These are phyloP conservation scores for Metarhizium robertsii DNA, from an alignment of 2,329 filamentous ascomycete species.

Conservation along the genomic window DNA sequence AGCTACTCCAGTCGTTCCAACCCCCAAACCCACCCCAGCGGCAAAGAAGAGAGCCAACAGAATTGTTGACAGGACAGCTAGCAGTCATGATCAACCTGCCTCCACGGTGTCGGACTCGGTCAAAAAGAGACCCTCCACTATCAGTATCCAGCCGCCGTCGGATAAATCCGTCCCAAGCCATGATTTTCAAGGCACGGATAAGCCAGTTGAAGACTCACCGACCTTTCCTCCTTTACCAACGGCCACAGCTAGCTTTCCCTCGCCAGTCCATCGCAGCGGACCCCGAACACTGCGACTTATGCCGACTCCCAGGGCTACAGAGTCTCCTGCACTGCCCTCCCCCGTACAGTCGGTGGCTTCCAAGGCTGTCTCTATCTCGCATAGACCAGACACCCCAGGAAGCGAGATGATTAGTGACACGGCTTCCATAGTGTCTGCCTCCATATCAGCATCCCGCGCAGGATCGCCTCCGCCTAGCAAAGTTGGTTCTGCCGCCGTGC, in stretches of 20 bases:
- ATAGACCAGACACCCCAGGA: constrained; percentile 61
- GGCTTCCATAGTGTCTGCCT: constrained; percentile 63
- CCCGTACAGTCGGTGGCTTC: constrained; percentile 19
- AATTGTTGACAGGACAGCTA: constrained; percentile 14
- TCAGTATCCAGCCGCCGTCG: neutral
- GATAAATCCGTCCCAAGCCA: neutral
- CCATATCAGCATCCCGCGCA: constrained; percentile 57
- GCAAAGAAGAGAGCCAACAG: constrained; percentile 23
- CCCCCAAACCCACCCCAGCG: constrained; percentile 24
- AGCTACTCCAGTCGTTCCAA: constrained; percentile 24
- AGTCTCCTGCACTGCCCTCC: constrained; percentile 35
- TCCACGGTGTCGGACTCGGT: neutral
- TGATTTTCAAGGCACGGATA: neutral
- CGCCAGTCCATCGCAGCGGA: constrained; percentile 40
- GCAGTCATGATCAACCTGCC: constrained; percentile 6
- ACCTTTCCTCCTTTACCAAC: constrained; percentile 43
- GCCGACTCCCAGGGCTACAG: constrained; percentile 47
- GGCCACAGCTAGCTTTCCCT: constrained; percentile 32
- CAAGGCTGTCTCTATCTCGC: constrained; percentile 19
- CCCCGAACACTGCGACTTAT: constrained; percentile 59
- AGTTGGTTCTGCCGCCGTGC: constrained; percentile 59
- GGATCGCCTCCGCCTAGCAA: constrained; percentile 59
- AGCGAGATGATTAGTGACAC: constrained; percentile 72
- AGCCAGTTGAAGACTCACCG: constrained; percentile 18
- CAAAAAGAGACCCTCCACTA: neutral